phyloP scores from a whole-genome alignment of 495 filamentous ascomycete genomes.

The Amphirosellinia nigrospora region DNA sequence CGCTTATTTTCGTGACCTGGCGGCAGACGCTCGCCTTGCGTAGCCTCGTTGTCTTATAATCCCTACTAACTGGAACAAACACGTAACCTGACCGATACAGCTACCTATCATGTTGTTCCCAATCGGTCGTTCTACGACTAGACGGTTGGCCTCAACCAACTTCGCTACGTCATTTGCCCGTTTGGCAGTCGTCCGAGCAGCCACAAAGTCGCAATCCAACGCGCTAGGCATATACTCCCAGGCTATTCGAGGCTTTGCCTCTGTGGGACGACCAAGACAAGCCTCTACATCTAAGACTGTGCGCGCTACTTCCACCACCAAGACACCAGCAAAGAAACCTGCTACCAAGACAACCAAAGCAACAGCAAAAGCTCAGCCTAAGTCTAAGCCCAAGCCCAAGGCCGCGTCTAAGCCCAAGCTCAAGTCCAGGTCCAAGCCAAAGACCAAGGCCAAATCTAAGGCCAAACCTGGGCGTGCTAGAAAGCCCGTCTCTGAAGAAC shows the following conservation, averaged over 20 bases:
- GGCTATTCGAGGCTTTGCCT: conserved; percentile 38
- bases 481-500: conserved; percentile 31
- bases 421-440: conserved; percentile 28
- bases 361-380: conserved; percentile 30
- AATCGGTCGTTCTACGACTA: conserved; percentile 43
- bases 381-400: conserved; percentile 24
- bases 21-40: neutral
- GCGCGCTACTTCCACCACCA: conserved; percentile 33
- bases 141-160: conserved; percentile 34
- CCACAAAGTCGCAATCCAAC: conserved; percentile 14
- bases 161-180: conserved; percentile 27
- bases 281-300: conserved; percentile 25
- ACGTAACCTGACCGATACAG: neutral
- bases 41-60: neutral
- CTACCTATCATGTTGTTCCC: conserved; percentile 44
- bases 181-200: conserved; percentile 27
- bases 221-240: conserved; percentile 24
- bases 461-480: conserved; percentile 20
- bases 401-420: conserved; percentile 26
- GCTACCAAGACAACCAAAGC: conserved; percentile 30
- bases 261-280: conserved; percentile 27
- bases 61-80: neutral
- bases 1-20: neutral
- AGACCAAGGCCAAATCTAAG: conserved; percentile 6
- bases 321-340: conserved; percentile 28